A percentile compares a stretch with the other conserved stretches of the same genome.
phyloP scores from a whole-genome alignment of 164 flowering plant genomes.

The Umbellularia californica region DNA sequence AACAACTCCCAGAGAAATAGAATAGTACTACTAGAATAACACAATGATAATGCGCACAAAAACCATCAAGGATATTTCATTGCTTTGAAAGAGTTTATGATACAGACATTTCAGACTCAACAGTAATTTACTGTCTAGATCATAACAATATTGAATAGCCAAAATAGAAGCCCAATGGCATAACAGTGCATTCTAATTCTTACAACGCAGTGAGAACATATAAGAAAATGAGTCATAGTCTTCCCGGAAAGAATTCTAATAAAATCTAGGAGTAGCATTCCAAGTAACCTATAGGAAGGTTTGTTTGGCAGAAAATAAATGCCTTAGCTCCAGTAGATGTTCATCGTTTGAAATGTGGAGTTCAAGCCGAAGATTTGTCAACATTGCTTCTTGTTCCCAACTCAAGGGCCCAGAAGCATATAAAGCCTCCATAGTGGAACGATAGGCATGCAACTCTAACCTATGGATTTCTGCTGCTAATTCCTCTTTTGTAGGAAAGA shows the following conservation, averaged over 20 bases:
- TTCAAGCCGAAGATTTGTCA: conserved; percentile 79
- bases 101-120: conserved; percentile 24
- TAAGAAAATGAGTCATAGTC: conserved; percentile 12
- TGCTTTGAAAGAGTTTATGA: conserved; percentile 23
- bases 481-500: conserved; percentile 37
- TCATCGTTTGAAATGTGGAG: conserved; percentile 92
- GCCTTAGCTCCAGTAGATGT: conserved; percentile 76
- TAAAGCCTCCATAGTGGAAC: conserved; percentile 74
- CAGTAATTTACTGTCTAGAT: conserved; percentile 4
- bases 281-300: conserved; percentile 6
- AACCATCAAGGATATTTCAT: conserved; percentile 18
- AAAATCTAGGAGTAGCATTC: conserved; percentile 3
- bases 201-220: conserved; percentile 21
- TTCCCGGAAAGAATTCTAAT: conserved; percentile 7
- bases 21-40: neutral
- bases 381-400: conserved; percentile 84
- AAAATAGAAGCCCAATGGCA: conserved; percentile 16
- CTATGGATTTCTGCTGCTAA: conserved; percentile 56
- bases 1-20: neutral
- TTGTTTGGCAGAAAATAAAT: conserved; percentile 53
- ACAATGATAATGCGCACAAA: neutral
- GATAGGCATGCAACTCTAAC: conserved; percentile 86
- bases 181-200: conserved; percentile 26
- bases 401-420: conserved; percentile 89
- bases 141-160: conserved; percentile 17